These are phyloP conservation scores for Hirsutella minnesotensis DNA, from an alignment of 2,329 filamentous ascomycete species.

Conservation along the genomic window DNA sequence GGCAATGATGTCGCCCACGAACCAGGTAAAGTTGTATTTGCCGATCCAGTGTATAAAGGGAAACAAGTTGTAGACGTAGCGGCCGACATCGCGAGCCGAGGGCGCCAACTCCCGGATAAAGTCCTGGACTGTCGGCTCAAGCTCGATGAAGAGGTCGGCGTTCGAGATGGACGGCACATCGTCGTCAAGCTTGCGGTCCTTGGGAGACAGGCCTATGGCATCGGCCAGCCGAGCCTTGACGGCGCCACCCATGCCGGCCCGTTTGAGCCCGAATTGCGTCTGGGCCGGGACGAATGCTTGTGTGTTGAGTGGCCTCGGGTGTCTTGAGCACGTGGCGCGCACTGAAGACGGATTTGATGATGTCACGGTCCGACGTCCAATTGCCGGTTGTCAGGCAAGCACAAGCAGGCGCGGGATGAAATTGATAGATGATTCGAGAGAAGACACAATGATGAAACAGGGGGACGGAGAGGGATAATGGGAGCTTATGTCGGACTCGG, in stretches of 20 bases:
- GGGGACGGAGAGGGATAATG: too few species aligned
- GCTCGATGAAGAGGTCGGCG: constrained; percentile 25
- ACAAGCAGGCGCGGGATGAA: too few species aligned
- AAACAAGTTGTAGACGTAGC: constrained; percentile 30
- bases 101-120: constrained; percentile 27
- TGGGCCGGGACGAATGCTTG: background rate
- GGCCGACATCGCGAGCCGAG: constrained; percentile 13
- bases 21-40: constrained; percentile 36
- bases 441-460: too few species aligned
- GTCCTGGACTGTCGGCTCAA: constrained; percentile 29
- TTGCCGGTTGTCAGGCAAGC: too few species aligned
- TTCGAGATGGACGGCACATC: constrained; percentile 22
- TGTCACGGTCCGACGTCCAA: too few species aligned
- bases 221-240: constrained; percentile 16
- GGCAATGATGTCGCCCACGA: constrained; percentile 33
- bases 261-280: background rate
- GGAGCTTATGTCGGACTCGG: too few species aligned
- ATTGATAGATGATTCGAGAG: too few species aligned
- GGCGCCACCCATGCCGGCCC: constrained; percentile 7
- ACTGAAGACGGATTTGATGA: too few species aligned
- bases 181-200: constrained; percentile 18
- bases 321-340: too few species aligned
- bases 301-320: background rate
- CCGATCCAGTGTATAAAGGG: constrained; percentile 38
- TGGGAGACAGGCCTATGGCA: constrained; percentile 19